These are phyloP conservation scores for Diaporthe citri DNA, from an alignment of 2,329 filamentous ascomycete genomes.

Conservation along the genomic window DNA sequence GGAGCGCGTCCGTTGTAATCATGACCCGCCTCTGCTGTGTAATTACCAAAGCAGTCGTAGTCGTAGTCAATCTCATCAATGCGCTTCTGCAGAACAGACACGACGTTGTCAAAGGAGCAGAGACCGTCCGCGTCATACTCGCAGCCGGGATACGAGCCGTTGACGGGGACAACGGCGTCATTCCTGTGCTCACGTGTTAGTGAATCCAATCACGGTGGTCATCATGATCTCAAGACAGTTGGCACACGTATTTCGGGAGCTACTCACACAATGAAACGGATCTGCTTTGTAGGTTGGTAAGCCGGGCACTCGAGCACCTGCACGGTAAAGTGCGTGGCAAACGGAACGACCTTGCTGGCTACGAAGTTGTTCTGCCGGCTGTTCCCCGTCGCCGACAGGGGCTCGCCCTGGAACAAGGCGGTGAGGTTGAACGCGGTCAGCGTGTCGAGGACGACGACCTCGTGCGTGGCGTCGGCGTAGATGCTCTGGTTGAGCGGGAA, in stretches of 20 bases:
- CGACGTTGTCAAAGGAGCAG: slow-evolving; percentile 50
- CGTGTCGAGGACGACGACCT: slow-evolving; percentile 52
- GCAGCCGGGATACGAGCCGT: slow-evolving; percentile 47
- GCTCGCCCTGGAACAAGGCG: slow-evolving; percentile 47
- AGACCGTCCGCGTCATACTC: slow-evolving; percentile 46
- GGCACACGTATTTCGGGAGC: no score
- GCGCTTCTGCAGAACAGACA: slow-evolving; percentile 47
- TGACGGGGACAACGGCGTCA: slow-evolving; percentile 49
- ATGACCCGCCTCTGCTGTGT: slow-evolving; percentile 44
- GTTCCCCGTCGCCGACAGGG: slow-evolving; percentile 44
- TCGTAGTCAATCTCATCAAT: slow-evolving; percentile 50
- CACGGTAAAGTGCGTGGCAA: slow-evolving; percentile 49
- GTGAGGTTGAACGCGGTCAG: slow-evolving; percentile 51
- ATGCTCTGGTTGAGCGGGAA: slow-evolving; percentile 59
- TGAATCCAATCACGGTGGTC: background rate
- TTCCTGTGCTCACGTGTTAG: slow-evolving; percentile 44
- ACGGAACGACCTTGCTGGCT: slow-evolving; percentile 50
- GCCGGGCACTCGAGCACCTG: slow-evolving; percentile 51
- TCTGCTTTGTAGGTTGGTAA: slow-evolving; percentile 49
- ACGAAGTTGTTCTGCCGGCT: slow-evolving; percentile 45
- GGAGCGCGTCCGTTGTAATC: slow-evolving; percentile 50
- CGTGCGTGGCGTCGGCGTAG: slow-evolving; percentile 57
- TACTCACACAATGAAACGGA: slow-evolving; percentile 50
- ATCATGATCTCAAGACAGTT: background rate
- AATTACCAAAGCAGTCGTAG: slow-evolving; percentile 49